A percentile compares a stretch with the other conserved stretches of the same genome.
Conservation (phyloP, 2,329 filamentous ascomycete species). For the Chrysoporthe cubensis region DNA sequence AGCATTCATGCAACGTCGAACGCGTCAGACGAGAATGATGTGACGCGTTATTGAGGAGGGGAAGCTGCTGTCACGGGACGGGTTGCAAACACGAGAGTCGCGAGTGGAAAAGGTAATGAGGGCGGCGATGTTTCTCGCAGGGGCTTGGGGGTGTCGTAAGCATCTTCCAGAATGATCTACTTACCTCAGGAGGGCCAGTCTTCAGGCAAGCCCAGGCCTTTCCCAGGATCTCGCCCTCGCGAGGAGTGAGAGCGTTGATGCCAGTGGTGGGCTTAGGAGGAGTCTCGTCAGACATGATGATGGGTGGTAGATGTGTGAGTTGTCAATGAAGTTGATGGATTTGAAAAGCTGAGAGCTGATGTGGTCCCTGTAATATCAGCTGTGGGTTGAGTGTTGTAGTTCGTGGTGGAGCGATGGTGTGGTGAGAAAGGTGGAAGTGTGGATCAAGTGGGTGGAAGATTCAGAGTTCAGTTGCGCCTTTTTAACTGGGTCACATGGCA, state of each 20-base stretch:
- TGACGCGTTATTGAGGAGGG: neutral
- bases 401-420: neutral
- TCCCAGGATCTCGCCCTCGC: conserved; percentile 44
- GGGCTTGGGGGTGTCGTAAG: neutral
- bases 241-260: conserved; percentile 14
- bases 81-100: neutral
- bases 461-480: neutral
- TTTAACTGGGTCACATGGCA: neutral
- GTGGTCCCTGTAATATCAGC: neutral
- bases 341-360: neutral
- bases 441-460: neutral
- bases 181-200: conserved; percentile 25
- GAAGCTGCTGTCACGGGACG: neutral
- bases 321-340: neutral
- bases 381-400: neutral
- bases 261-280: conserved; percentile 15
- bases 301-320: neutral
- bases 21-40: neutral
- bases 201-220: conserved; percentile 26
- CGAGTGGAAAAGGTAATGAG: neutral
- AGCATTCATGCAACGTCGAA: neutral
- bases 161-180: neutral
- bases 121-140: neutral
- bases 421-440: neutral
- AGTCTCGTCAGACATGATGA: conserved; percentile 13